Evolutionary conservation across 208 protist genomes (phyloP).

Genomic region (Crithidia acanthocephali): DNA sequence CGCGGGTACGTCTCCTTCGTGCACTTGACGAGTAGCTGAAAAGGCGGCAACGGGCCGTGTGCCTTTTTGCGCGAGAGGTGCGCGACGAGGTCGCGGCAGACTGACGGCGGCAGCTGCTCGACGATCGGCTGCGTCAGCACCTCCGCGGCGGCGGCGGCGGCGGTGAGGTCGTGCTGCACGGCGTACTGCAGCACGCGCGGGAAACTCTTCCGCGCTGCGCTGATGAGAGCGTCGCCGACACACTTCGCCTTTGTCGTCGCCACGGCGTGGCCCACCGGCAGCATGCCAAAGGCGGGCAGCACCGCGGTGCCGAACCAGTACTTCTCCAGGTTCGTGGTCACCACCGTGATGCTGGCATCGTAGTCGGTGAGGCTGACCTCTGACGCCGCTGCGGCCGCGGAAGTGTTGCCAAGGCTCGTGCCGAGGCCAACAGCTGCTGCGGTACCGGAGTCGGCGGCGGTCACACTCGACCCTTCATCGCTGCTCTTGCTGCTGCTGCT

Average conservation of each 20-base stretch:
- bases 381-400: not conserved
- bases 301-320: constrained; percentile 83
- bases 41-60: constrained; percentile 21
- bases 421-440: no score
- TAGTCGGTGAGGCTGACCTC: constrained; percentile 1
- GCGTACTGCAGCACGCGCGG: constrained; percentile 66
- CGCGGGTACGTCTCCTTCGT: constrained; percentile 42
- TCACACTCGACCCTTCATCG: not conserved
- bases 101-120: constrained; percentile 55
- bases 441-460: not conserved
- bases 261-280: constrained; percentile 72
- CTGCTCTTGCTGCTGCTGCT: not conserved
- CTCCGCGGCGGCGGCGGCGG: constrained; percentile 53
- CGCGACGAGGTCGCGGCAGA: constrained; percentile 46
- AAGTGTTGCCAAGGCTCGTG: no score
- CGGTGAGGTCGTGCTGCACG: constrained; percentile 42
- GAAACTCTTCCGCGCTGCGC: constrained; percentile 78
- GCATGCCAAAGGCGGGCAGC: constrained; percentile 54
- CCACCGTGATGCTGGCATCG: constrained; percentile 42
- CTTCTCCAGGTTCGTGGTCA: constrained; percentile 49
- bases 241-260: constrained; percentile 61
- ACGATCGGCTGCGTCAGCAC: constrained; percentile 66
- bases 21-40: constrained; percentile 38
- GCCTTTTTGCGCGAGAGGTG: constrained; percentile 24
- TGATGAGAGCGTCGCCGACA: constrained; percentile 57